Conservation (phyloP, 768 basidiomycete species). For the Kwoniella dendrophila region DNA sequence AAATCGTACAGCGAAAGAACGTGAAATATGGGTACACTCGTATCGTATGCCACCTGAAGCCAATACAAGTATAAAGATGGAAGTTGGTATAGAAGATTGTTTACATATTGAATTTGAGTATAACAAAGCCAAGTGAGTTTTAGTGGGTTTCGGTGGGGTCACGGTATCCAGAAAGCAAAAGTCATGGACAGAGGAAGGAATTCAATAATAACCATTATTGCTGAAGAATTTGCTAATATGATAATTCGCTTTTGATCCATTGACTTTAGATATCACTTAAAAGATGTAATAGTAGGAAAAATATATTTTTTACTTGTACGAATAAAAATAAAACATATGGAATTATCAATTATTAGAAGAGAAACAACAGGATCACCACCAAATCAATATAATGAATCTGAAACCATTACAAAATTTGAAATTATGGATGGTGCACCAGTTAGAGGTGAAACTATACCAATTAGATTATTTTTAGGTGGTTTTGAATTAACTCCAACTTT, state of each 20-base stretch:
- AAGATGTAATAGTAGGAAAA: slow-evolving; percentile 99
- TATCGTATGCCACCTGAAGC: slow-evolving; percentile 98
- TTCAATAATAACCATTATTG: too few species aligned
- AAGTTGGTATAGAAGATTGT: slow-evolving; percentile 98
- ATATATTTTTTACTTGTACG: slow-evolving; percentile 98
- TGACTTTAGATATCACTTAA: slow-evolving; percentile 81
- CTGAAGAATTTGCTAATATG: background rate
- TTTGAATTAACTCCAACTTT: slow-evolving; percentile 99
- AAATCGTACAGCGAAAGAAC: slow-evolving; percentile 85
- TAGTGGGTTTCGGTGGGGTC: background rate
- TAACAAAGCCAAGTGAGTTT: slow-evolving; percentile 95
- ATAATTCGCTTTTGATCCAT: background rate
- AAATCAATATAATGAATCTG: slow-evolving; percentile 99
- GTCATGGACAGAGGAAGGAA: too few species aligned
- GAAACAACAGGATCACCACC: slow-evolving; percentile 96
- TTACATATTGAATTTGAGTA: slow-evolving; percentile 99
- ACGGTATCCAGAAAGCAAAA: too few species aligned
- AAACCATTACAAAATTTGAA: slow-evolving; percentile 99
- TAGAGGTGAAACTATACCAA: slow-evolving; percentile 97
- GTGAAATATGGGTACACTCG: slow-evolving; percentile 95
- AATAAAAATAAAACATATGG: slow-evolving; percentile 99
- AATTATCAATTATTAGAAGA: slow-evolving; percentile 92
- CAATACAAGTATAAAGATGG: slow-evolving; percentile 99
- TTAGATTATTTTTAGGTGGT: slow-evolving; percentile 93
- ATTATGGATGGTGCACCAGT: slow-evolving; percentile 99